Evolutionary conservation across 768 basidiomycete species (phyloP), one percentile per base, ranked within the genome.

Genomic region (Boletus fagicola): DNA sequence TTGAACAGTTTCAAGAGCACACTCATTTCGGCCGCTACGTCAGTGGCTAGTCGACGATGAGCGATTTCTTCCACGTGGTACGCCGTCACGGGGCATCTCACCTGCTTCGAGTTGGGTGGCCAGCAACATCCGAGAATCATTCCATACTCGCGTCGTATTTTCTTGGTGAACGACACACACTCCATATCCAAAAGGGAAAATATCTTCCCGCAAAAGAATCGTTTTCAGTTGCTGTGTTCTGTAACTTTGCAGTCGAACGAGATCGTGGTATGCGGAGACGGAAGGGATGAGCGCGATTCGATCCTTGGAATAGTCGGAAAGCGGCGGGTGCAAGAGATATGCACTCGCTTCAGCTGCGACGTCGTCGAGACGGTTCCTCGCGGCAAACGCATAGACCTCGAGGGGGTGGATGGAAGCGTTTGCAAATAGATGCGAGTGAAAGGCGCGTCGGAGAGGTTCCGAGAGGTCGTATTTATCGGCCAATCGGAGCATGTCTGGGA

Each of bases 161-260:
- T 75, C 74, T 48, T 69, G 71, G 69, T 89, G 87, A 40, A 70
- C 66, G n/a, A 72, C 43, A 67, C 88, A 90, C 57, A 72, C 71
- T 4, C 88, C 86, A 56, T 89, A 90, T 22, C 86, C 85, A 69
- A 86, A 83, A 20, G 88, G 88, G 64, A 90, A 90, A 45, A 90
- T 76, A 35, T 84, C 81, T 64, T 88, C 86, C 22, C 73, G 76
- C 39, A 83, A 65, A 18, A 88, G 66, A 7, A 84, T 71, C 28
- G 77, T 75, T 46, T 79, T 78, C 48, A 90, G 68, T 26, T 75
- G 73, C 65, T 79, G 77, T 35, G 83, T 77, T 50, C 88, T 81
- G 56, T 78, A 71, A 52, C 78, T 76, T 59, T 90, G 88, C 55
- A 90, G 71, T 30, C 76, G 78, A 45, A 83, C 76, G 28, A 90